These are phyloP conservation scores for Mortierella sp. DNA, from an alignment of 371 early-diverging fungal species.

Conservation along the genomic window DNA sequence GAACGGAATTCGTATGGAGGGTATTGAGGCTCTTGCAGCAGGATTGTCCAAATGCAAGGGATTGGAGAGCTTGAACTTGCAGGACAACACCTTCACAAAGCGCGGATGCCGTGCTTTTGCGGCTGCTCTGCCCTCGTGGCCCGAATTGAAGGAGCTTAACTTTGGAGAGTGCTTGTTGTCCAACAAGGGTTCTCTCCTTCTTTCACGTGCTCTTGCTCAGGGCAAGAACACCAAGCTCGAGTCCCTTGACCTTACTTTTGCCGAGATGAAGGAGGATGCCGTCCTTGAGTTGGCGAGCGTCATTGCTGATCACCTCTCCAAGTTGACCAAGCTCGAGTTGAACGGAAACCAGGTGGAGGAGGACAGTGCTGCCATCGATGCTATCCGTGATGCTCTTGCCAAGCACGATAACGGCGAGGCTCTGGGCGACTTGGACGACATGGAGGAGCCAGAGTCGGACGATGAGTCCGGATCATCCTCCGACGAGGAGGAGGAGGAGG, in stretches of 20 bases:
- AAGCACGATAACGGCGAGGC: slow-evolving; percentile 78
- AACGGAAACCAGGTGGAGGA: slow-evolving; percentile 95
- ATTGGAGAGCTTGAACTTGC: slow-evolving; percentile 87
- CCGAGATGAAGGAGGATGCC: slow-evolving; percentile 86
- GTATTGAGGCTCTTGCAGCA: slow-evolving; percentile 78
- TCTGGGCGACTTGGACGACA: slow-evolving; percentile 93
- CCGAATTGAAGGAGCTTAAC: slow-evolving; percentile 80
- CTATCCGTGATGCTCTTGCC: slow-evolving; percentile 77
- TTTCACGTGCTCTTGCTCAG: slow-evolving; percentile 72
- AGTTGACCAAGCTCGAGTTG: slow-evolving; percentile 78
- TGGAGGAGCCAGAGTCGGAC: slow-evolving; percentile 87
- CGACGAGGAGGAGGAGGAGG: slow-evolving; percentile 80
- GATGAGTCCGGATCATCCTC: slow-evolving; percentile 63
- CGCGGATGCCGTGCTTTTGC: slow-evolving; percentile 87
- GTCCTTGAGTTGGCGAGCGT: slow-evolving; percentile 73
- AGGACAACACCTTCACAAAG: slow-evolving; percentile 96
- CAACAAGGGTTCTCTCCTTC: slow-evolving; percentile 71
- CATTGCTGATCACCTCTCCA: slow-evolving; percentile 67
- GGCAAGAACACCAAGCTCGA: slow-evolving; percentile 68
- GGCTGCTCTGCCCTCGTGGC: slow-evolving; percentile 79
- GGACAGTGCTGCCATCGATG: slow-evolving; percentile 73
- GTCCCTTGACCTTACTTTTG: slow-evolving; percentile 83
- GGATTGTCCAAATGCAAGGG: slow-evolving; percentile 76
- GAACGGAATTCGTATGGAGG: slow-evolving; percentile 96
- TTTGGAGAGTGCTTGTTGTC: slow-evolving; percentile 92